These are phyloP conservation scores for Stephania yunnanensis DNA, from an alignment of 164 flowering plant species.

Conservation along the genomic window DNA sequence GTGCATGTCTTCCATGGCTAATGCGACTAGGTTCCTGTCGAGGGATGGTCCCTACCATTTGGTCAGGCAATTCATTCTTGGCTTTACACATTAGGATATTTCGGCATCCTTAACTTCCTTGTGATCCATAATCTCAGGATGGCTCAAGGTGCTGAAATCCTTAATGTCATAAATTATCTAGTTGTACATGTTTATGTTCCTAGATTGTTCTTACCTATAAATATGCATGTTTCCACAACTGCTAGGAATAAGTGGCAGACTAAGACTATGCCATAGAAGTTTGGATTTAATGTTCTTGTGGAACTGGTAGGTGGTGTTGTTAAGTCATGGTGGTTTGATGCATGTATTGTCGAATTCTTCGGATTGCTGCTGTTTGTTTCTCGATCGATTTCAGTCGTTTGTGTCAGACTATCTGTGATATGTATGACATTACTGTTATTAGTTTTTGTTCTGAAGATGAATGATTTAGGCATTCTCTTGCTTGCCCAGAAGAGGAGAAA, in stretches of 20 bases:
- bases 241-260: constrained; percentile 1
- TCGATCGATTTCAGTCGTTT: constrained; percentile 1
- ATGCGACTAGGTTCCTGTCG: constrained; percentile 22
- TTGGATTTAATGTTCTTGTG: constrained; percentile 11
- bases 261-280: not conserved
- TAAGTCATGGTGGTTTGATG: constrained; percentile 5
- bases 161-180: constrained; percentile 16
- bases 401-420: not conserved
- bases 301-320: not conserved
- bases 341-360: constrained; percentile 2
- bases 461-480: too few species aligned
- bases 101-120: constrained; percentile 11
- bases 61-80: constrained; percentile 92
- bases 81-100: constrained; percentile 50
- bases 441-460: not conserved
- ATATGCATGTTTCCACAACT: not conserved
- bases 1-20: constrained; percentile 17
- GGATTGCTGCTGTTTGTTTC: not conserved
- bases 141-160: constrained; percentile 14
- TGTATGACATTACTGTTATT: not conserved
- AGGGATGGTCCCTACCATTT: constrained; percentile 30
- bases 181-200: not conserved
- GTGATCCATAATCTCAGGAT: not conserved
- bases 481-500: too few species aligned
- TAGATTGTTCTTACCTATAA: too few species aligned